Base-by-base conservation (phyloP, 495 filamentous ascomycete species). In the Aspergillus cavernicola region DNA sequence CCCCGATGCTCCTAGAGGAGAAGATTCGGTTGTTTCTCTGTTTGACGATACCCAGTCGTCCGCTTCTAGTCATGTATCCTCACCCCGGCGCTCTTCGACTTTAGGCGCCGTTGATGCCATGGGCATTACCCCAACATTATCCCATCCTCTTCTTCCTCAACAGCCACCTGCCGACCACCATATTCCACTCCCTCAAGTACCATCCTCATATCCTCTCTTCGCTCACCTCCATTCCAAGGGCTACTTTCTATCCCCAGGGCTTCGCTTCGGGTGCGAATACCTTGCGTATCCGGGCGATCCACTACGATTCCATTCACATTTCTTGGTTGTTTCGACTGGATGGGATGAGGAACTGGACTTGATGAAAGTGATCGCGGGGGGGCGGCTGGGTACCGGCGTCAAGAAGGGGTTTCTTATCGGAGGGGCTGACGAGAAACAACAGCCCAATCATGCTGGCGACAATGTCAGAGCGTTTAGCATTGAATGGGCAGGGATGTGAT, bases 371-470 rank as follows among this genome's bases (percentile, higher is more conserved):
- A 82, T 97, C 29, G 86, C 82, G 15, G 90, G 90, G 2, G 95
- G 95, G 6, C 74, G 93, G 57, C 64, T 98, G 56, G 93, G 89
- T 1, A 97, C 95, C 12, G 87, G 88, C 36, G 95, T 98, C 28
- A 98, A 98, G 73, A 98, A 98, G 70, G 87, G 87, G 3, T 97
- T 87, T 68, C 71, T 98, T 47, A 76, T 98, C 58, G 93, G 93
- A 8, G 92, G 91, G 3, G 63, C 68, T 12, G 62, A 66, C 18
- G 64, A 71, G 43, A 58, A 63, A 33, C 4, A 60, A 68, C 15
- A 58, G 63, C 29, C 55, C 13, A 59, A 57, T n/a, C 53, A 62
- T 26, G 58, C 60, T 6, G 47, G 59, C 3, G 59, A 65, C 13
- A 68, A 52, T 36, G 82, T 87, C 4, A 78, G 87, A 41, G 78